Evolutionary conservation across 2,329 filamentous ascomycete genomes (phyloP).

Genomic region (Penicillium carneum): DNA sequence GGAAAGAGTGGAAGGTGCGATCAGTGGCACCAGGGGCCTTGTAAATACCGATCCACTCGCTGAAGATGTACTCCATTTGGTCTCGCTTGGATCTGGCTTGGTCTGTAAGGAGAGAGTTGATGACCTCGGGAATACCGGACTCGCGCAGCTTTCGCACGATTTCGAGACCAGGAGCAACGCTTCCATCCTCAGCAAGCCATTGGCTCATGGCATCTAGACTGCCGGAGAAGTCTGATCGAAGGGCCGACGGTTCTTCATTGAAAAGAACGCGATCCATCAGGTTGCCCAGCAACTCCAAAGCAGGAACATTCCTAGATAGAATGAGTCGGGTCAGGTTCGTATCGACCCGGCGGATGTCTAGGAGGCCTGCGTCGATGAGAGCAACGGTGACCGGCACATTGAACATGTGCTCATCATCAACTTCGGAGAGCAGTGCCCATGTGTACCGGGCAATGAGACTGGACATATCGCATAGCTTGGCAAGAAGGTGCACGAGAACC

Average conservation of each 20-base stretch:
- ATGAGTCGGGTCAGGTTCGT: slow-evolving; percentile 76
- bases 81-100: slow-evolving; percentile 70
- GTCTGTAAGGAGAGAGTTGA: slow-evolving; percentile 63
- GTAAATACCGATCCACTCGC: slow-evolving; percentile 88
- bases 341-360: slow-evolving; percentile 72
- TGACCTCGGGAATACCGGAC: slow-evolving; percentile 63
- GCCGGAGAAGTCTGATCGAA: slow-evolving; percentile 84
- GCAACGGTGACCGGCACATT: slow-evolving; percentile 68
- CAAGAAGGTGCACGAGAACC: slow-evolving; percentile 67
- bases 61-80: slow-evolving; percentile 92
- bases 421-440: slow-evolving; percentile 57
- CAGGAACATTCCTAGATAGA: slow-evolving; percentile 71
- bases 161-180: slow-evolving; percentile 69
- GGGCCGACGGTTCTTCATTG: slow-evolving; percentile 75
- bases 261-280: slow-evolving; percentile 81
- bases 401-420: slow-evolving; percentile 67
- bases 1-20: slow-evolving; percentile 75
- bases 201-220: slow-evolving; percentile 81
- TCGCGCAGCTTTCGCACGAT: slow-evolving; percentile 71
- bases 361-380: slow-evolving; percentile 65
- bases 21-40: slow-evolving; percentile 79
- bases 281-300: slow-evolving; percentile 79
- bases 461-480: slow-evolving; percentile 69
- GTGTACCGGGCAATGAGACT: slow-evolving; percentile 62
- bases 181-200: slow-evolving; percentile 79